Percentiles rank a stretch among this genome's conserved stretches.
These are phyloP conservation scores for Cladochytrium tenue DNA, from an alignment of 371 early-diverging fungal genomes.

Conservation along the genomic window DNA sequence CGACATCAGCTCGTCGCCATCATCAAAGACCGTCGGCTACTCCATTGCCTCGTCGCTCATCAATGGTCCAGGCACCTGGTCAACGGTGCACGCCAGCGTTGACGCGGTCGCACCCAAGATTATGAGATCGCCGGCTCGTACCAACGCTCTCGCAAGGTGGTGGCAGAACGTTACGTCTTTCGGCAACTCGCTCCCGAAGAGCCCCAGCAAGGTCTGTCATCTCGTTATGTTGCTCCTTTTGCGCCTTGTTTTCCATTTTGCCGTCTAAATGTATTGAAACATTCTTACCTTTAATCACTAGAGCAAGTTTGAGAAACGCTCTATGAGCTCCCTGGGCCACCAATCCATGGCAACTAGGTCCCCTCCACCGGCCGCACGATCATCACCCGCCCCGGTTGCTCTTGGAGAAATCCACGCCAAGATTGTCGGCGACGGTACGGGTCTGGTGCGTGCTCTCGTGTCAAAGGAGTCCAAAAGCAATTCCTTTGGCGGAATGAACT, in stretches of 20 bases:
- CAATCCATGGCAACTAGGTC: neutral
- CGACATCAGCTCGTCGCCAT: neutral
- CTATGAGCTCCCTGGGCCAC: too few species aligned
- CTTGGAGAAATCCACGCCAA: neutral
- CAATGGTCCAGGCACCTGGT: neutral
- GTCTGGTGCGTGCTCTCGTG: slow-evolving; percentile 2
- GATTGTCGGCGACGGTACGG: slow-evolving; percentile 16
- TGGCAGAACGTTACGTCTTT: too few species aligned
- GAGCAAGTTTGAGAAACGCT: too few species aligned
- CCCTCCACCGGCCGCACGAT: neutral
- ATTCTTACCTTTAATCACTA: too few species aligned
- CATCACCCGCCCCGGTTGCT: neutral
- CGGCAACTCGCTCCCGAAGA: too few species aligned
- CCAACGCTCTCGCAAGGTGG: neutral
- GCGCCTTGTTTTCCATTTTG: too few species aligned
- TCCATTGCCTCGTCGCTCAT: neutral
- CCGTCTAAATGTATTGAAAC: too few species aligned
- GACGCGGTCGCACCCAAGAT: neutral
- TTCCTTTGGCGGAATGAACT: slow-evolving; percentile 10
- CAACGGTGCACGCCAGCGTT: neutral
- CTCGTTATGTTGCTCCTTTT: too few species aligned
- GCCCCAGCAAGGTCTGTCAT: too few species aligned
- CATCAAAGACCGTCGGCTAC: neutral
- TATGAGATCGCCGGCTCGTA: neutral
- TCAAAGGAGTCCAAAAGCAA: neutral